These are phyloP conservation scores for Alliaria petiolata DNA, from an alignment of 345 rosid genomes.

Conservation along the genomic window DNA sequence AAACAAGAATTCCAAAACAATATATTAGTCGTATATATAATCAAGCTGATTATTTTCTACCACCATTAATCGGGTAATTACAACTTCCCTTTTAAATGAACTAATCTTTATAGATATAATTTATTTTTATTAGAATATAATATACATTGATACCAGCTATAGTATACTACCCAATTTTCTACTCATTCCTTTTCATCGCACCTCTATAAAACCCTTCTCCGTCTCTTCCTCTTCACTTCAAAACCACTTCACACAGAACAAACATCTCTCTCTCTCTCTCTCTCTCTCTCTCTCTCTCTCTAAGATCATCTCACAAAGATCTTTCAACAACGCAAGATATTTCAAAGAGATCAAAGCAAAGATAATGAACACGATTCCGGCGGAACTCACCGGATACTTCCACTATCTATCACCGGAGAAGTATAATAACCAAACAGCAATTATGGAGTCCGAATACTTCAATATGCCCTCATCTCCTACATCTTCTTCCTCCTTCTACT, in stretches of 20 bases:
- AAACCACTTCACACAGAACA: conserved; percentile 25
- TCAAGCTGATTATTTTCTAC: background rate
- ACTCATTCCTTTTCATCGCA: background rate
- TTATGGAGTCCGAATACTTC: conserved; percentile 34
- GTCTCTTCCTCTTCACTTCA: conserved; percentile 32
- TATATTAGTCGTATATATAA: background rate
- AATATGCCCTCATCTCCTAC: conserved; percentile 39
- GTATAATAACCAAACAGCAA: conserved; percentile 18
- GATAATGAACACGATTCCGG: conserved; percentile 48
- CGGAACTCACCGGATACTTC: conserved; percentile 45
- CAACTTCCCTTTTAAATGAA: background rate
- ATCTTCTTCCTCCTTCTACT: conserved; percentile 28
- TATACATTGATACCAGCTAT: too few relatives aligned
- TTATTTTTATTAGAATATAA: conserved; percentile 1
- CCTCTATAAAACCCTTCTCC: conserved; percentile 49
- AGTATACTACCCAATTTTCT: conserved; percentile 1
- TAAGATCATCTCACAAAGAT: too few relatives aligned
- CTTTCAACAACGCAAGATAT: too few relatives aligned
- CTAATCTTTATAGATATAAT: background rate
- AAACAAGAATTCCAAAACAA: background rate
- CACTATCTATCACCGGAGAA: conserved; percentile 45
- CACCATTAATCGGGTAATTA: background rate
- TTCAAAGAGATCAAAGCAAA: background rate
- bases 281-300: background rate
- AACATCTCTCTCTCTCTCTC: conserved; percentile 9